Evolutionary conservation across 2,329 filamentous ascomycete genomes (phyloP).

Genomic region (Boeremia lycopersici): DNA sequence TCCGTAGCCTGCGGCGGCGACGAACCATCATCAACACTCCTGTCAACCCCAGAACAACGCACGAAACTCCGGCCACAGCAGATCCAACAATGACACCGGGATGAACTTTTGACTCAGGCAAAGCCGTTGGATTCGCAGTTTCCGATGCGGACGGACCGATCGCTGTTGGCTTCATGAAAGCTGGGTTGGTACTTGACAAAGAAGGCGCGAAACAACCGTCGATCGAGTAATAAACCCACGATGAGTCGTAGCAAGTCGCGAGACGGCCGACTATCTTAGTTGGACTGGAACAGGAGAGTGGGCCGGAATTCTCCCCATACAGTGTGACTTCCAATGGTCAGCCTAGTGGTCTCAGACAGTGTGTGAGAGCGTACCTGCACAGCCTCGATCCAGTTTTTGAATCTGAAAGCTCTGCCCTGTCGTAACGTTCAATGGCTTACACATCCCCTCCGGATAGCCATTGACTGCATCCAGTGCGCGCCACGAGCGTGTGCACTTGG

Average conservation of each 20-base stretch:
- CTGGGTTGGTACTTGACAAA: conserved; percentile 3
- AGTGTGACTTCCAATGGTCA: conserved; percentile 28
- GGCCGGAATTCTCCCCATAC: conserved; percentile 26
- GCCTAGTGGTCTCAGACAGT: neutral
- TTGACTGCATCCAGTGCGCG: conserved; percentile 21
- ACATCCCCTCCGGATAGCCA: conserved; percentile 26
- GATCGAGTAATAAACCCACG: conserved; percentile 38
- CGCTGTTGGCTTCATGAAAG: neutral
- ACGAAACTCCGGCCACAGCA: conserved; percentile 21
- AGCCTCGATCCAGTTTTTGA: conserved; percentile 31
- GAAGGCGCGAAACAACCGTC: conserved; percentile 26
- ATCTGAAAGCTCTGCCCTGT: conserved; percentile 30
- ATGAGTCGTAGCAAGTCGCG: conserved; percentile 34
- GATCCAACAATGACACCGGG: conserved; percentile 26
- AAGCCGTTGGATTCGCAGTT: neutral
- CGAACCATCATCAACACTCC: conserved; percentile 19
- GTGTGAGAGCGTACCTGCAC: conserved; percentile 21
- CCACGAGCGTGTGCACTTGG: conserved; percentile 18
- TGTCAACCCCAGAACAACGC: conserved; percentile 18
- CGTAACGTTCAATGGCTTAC: conserved; percentile 21
- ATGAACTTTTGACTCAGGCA: neutral
- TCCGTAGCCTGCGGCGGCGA: neutral
- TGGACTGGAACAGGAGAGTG: conserved; percentile 23
- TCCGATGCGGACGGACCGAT: conserved; percentile 7
- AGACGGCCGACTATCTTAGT: conserved; percentile 27